Evolutionary conservation across 2,329 filamentous ascomycete species (phyloP).

Genomic region (Colletotrichum sp.): DNA sequence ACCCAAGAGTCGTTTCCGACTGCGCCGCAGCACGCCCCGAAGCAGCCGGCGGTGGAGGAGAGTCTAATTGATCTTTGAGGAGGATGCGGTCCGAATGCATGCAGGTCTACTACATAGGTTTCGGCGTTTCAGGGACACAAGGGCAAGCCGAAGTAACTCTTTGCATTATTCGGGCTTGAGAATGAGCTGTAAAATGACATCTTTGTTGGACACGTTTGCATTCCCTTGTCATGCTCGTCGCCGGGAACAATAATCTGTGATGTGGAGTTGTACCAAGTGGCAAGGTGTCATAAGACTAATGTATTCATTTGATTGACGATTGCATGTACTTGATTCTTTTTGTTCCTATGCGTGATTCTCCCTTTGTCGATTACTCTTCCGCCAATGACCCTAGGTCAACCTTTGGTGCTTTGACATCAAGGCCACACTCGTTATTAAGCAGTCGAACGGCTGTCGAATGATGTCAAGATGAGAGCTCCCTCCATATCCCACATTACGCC

Average conservation of each 20-base stretch:
- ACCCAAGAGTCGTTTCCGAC: constrained; percentile 69
- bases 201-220: background rate
- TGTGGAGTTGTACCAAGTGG: background rate
- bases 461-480: background rate
- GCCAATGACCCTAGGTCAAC: background rate
- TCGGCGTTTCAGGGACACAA: constrained; percentile 13
- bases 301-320: background rate
- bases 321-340: background rate
- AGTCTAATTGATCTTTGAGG: constrained; percentile 77
- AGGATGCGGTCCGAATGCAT: background rate
- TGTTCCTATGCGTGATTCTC: background rate
- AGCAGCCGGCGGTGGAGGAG: constrained; percentile 70
- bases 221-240: background rate
- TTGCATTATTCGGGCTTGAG: constrained; percentile 6
- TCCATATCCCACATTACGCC: background rate
- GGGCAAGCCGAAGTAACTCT: background rate
- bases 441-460: background rate
- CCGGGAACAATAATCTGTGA: background rate
- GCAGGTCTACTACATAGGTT: background rate
- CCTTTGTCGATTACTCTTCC: background rate
- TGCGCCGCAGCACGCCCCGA: constrained; percentile 66
- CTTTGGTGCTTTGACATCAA: background rate
- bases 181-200: constrained; percentile 11
- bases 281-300: background rate
- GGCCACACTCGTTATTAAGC: background rate